phyloP scores from a whole-genome alignment of 2,329 filamentous ascomycete species.

The Phyllosticta capitalensis region DNA sequence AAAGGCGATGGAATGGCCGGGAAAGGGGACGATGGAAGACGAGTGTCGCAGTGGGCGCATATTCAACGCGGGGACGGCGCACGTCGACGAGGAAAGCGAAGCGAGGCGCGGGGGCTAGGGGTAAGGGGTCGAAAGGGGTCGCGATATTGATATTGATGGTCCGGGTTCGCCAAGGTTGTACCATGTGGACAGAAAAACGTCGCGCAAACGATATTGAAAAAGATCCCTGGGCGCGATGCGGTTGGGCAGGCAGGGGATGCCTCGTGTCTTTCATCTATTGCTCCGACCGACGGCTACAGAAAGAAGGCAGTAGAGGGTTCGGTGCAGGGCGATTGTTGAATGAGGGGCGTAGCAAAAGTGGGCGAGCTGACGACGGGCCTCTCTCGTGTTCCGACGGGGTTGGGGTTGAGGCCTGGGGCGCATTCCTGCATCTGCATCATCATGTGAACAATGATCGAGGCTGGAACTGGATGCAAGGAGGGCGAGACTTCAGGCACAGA shows the following conservation, averaged over 20 bases:
- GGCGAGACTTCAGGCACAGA: neutral
- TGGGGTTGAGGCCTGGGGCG: neutral
- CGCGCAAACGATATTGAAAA: neutral
- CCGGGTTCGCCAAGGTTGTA: neutral
- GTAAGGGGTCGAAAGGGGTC: neutral
- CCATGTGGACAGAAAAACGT: neutral
- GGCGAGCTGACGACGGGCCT: neutral
- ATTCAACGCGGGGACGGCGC: too few relatives aligned
- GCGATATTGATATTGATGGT: neutral
- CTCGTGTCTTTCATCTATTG: too few relatives aligned
- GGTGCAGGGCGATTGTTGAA: neutral
- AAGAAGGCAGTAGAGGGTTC: neutral
- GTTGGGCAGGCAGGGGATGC: too few relatives aligned
- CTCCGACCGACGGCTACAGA: too few relatives aligned
- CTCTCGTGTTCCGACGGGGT: neutral
- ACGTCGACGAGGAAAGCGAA: neutral
- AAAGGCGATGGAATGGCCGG: too few relatives aligned
- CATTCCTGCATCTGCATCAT: neutral
- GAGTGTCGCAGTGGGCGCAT: too few relatives aligned
- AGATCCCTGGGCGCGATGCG: neutral
- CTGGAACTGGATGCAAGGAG: neutral
- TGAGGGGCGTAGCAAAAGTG: neutral
- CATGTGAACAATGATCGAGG: neutral
- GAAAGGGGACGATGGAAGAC: too few relatives aligned
- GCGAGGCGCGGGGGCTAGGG: too few relatives aligned